These are phyloP conservation scores for Colletotrichum musicola DNA, from an alignment of 2,329 filamentous ascomycete species.

Conservation along the genomic window DNA sequence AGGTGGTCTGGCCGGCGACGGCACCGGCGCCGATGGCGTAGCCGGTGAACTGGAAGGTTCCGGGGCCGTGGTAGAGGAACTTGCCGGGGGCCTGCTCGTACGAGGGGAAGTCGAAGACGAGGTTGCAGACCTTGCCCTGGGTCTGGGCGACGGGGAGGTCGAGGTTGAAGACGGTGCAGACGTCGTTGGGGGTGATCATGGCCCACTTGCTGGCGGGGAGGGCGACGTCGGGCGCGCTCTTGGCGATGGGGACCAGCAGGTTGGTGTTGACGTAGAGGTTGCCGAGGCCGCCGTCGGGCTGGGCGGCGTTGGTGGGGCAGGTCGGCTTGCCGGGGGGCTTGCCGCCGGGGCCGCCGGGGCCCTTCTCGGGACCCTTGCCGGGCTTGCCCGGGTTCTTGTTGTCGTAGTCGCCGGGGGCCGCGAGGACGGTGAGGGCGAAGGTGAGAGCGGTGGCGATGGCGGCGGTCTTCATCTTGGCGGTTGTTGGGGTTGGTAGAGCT, in stretches of 20 bases:
- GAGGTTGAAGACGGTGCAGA: constrained; percentile 38
- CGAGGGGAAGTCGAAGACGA: constrained; percentile 32
- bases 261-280: constrained; percentile 20
- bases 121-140: constrained; percentile 36
- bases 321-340: constrained; percentile 1
- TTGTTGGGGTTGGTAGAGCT: neutral
- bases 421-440: constrained; percentile 10
- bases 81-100: constrained; percentile 13
- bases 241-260: constrained; percentile 30
- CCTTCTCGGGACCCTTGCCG: too few species aligned
- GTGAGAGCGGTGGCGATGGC: constrained; percentile 11
- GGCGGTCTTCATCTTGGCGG: constrained; percentile 26
- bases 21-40: constrained; percentile 34
- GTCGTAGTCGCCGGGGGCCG: constrained; percentile 5
- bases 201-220: constrained; percentile 24
- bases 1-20: constrained; percentile 32
- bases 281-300: constrained; percentile 33
- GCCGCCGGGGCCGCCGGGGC: neutral
- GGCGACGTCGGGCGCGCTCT: constrained; percentile 17
- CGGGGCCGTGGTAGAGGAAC: constrained; percentile 26
- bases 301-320: constrained; percentile 29
- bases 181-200: constrained; percentile 15
- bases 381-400: neutral
- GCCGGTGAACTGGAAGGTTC: constrained; percentile 31
- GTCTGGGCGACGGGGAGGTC: constrained; percentile 28